Evolutionary conservation across 768 basidiomycete species (phyloP).

Genomic region (Russula emetica): DNA sequence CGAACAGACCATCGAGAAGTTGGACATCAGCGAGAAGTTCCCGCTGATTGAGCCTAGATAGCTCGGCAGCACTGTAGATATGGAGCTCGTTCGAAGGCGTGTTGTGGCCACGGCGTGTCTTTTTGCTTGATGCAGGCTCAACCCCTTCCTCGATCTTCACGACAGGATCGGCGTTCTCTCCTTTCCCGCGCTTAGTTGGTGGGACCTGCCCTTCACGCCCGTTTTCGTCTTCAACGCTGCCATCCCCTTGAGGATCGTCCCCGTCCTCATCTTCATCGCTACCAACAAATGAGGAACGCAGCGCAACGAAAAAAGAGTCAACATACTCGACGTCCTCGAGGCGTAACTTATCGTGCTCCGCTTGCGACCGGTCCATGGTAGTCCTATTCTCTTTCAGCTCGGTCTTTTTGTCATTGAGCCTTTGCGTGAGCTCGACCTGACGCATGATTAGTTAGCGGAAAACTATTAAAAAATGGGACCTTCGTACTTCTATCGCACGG

Average conservation of each 20-base stretch:
- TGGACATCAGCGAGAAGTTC: slow-evolving; percentile 74
- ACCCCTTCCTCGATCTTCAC: slow-evolving; percentile 34
- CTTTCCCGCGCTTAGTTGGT: slow-evolving; percentile 41
- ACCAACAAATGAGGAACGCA: slow-evolving; percentile 31
- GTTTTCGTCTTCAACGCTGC: slow-evolving; percentile 31
- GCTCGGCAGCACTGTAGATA: slow-evolving; percentile 65
- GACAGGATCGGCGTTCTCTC: slow-evolving; percentile 34
- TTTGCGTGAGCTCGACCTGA: slow-evolving; percentile 77
- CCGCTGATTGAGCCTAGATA: slow-evolving; percentile 63
- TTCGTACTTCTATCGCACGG: slow-evolving; percentile 72
- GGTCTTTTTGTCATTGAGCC: slow-evolving; percentile 60
- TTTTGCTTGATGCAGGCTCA: slow-evolving; percentile 25
- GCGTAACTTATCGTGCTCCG: slow-evolving; percentile 66
- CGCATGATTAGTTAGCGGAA: neutral
- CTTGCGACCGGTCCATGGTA: slow-evolving; percentile 58
- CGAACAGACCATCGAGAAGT: slow-evolving; percentile 71
- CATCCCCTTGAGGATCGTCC: slow-evolving; percentile 36
- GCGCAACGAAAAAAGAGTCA: neutral
- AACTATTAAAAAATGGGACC: too few relatives aligned
- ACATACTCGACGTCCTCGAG: slow-evolving; percentile 87
- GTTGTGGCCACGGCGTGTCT: slow-evolving; percentile 8
- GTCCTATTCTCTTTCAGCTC: slow-evolving; percentile 52
- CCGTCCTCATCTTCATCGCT: slow-evolving; percentile 61
- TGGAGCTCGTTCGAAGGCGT: slow-evolving; percentile 54
- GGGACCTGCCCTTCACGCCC: slow-evolving; percentile 37